A percentile compares a stretch with the other conserved stretches of the same genome.
phyloP scores from a whole-genome alignment of 768 basidiomycete species.

The Chiua virens region DNA sequence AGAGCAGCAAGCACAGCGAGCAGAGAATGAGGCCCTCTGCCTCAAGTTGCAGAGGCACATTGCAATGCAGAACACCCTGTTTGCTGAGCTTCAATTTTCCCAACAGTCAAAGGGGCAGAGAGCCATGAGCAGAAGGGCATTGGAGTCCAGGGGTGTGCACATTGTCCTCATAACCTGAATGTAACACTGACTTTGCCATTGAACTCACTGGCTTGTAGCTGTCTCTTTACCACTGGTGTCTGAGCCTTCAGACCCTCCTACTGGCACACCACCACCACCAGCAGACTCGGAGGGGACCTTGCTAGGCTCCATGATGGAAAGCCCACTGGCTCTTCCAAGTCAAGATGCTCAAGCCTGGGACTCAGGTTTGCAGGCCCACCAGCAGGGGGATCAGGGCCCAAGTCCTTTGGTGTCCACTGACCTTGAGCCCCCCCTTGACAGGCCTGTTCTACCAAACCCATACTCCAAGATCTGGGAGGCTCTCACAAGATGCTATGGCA shows the following conservation, averaged over 20 bases:
- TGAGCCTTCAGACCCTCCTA: too few species aligned
- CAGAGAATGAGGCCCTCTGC: neutral
- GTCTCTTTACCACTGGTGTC: too few species aligned
- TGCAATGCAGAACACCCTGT: neutral
- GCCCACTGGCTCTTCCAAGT: neutral
- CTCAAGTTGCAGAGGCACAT: neutral
- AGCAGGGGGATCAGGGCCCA: neutral
- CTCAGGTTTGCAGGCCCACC: neutral
- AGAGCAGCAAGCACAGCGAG: neutral
- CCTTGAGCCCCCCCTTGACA: neutral
- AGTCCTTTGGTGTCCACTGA: too few species aligned
- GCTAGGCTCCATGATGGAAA: too few species aligned
- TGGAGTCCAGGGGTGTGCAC: too few species aligned
- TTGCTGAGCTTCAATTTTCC: too few species aligned
- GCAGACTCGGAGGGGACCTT: too few species aligned
- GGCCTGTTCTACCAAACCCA: neutral
- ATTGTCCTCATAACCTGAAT: too few species aligned
- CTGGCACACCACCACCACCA: too few species aligned
- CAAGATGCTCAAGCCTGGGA: neutral
- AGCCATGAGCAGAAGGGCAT: neutral
- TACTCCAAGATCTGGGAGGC: neutral
- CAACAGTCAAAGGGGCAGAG: neutral
- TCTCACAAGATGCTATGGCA: neutral
- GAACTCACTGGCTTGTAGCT: too few species aligned
- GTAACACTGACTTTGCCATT: too few species aligned